These are phyloP conservation scores for Saccharomyces eubayanus DNA, from an alignment of 805 yeast species.

Conservation along the genomic window DNA sequence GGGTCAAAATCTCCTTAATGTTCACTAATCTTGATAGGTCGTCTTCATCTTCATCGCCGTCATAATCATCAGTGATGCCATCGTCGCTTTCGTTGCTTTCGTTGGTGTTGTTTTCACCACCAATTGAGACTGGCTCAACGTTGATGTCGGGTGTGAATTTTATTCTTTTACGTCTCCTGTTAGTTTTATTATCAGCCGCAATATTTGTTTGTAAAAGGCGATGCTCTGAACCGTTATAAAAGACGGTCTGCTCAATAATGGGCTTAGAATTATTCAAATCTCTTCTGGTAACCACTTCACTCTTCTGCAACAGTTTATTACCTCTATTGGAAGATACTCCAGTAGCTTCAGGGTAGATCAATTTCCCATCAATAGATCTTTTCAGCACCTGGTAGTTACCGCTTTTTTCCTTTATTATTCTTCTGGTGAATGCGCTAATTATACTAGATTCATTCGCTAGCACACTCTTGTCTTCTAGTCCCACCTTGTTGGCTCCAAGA, in stretches of 20 bases:
- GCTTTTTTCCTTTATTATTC: conserved; percentile 25
- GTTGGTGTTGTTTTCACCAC: not conserved
- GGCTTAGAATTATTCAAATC: conserved; percentile 32
- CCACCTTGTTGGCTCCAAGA: not conserved
- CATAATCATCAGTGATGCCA: conserved; percentile 20
- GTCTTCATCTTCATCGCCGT: conserved; percentile 31
- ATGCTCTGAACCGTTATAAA: conserved; percentile 32
- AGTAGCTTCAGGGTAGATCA: conserved; percentile 19
- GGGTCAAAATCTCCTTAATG: conserved; percentile 56
- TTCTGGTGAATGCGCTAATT: conserved; percentile 21
- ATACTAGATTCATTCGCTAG: conserved; percentile 8
- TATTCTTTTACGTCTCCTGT: conserved; percentile 21
- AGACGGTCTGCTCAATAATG: conserved; percentile 26
- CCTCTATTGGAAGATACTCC: conserved; percentile 46
- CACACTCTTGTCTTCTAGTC: not conserved
- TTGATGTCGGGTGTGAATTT: conserved; percentile 11
- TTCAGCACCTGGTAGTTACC: conserved; percentile 29
- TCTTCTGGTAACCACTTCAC: conserved; percentile 40
- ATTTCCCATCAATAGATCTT: conserved; percentile 20
- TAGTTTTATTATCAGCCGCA: not conserved
- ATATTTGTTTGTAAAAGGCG: conserved; percentile 21
- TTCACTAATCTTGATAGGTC: conserved; percentile 44
- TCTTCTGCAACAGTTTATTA: conserved; percentile 45
- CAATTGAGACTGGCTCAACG: not conserved
- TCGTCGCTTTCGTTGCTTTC: conserved; percentile 8